Evolutionary conservation across 2,329 filamentous ascomycete genomes (phyloP).

Genomic region (Claviceps africana): DNA sequence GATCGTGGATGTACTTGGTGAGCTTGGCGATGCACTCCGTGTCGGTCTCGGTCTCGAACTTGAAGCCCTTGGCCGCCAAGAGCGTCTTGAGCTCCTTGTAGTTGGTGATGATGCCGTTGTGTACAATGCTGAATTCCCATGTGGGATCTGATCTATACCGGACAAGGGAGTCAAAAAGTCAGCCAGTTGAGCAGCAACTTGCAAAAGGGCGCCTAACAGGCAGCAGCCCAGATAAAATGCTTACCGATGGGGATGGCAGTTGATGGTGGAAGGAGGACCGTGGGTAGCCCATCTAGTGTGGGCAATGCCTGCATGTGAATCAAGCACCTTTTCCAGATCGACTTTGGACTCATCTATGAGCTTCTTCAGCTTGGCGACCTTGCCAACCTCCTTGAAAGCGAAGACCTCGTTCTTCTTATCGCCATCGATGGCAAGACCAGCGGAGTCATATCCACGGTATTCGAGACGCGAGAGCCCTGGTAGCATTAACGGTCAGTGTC

Average conservation of each 20-base stretch:
- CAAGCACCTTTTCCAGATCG: slow-evolving; percentile 84
- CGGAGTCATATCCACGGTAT: slow-evolving; percentile 97
- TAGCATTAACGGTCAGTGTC: slow-evolving; percentile 9
- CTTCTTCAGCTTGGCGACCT: slow-evolving; percentile 91
- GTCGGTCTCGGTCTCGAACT: slow-evolving; percentile 97
- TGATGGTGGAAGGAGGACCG: slow-evolving; percentile 79
- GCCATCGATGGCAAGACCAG: slow-evolving; percentile 87
- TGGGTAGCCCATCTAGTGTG: slow-evolving; percentile 99
- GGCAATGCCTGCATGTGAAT: slow-evolving; percentile 95
- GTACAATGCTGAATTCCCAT: slow-evolving; percentile 95
- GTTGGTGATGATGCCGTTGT: slow-evolving; percentile 99
- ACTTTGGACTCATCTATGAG: slow-evolving; percentile 74
- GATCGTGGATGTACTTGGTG: slow-evolving; percentile 93
- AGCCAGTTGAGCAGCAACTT: slow-evolving; percentile 2
- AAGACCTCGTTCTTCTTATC: slow-evolving; percentile 98
- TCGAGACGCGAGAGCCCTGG: slow-evolving; percentile 86
- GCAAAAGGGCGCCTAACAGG: not conserved
- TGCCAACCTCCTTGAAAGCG: slow-evolving; percentile 98
- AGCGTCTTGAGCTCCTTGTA: slow-evolving; percentile 98
- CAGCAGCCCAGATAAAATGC: slow-evolving; percentile 12
- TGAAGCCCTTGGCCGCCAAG: slow-evolving; percentile 86
- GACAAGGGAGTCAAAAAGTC: slow-evolving; percentile 6
- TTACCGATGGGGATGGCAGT: slow-evolving; percentile 98
- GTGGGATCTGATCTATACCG: slow-evolving; percentile 65
- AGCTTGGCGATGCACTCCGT: slow-evolving; percentile 99